Evolutionary conservation across 2,329 filamentous ascomycete species (phyloP), one percentile per base, ranked within the genome.

Genomic region (Xylaria digitata): DNA sequence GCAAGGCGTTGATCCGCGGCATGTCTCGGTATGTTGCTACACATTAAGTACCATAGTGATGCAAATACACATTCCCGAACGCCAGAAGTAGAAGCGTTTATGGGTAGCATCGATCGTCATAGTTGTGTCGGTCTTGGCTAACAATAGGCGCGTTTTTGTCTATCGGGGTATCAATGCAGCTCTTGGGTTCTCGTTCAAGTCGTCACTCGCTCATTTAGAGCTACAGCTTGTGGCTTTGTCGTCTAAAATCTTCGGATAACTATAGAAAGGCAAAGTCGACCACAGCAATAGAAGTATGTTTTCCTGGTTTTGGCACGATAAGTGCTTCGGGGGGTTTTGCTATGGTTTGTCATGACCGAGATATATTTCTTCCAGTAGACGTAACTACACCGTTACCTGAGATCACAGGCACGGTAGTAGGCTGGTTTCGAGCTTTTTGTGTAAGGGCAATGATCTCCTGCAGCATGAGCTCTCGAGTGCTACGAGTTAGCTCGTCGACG

Each of bases 381-480:
- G 71, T 77, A 32, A 75, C 67, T 13, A 78, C 76, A 6, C 79
- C 76, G 66, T 77, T 70, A 21, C 59, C 70, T 43, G 61, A 70
- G 19, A 64, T 67, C 6, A 72, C 63, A 48, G 75, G 73, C 26
- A 77, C 61, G 2, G 73, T 70, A n/a, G 77, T 69, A 32, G 79
- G 76, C 13, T 71, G 69, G 17, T 85, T 84, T 52, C 82, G 82
- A 23, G 80, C 83, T 75, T 84, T 83, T 54, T 82, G 82, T 9
- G 87, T 86, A 23, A 90, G 79, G 37, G 76, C 74, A 19, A 87
- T 70, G 48, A 90, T 81, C 75, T 90, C 90, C 71, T 86, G 84
- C 69, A 94, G 85, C 93, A 97, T 97, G 58, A 89, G 79, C 21
- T 93, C 90, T 63, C 90, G 86, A 2, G 90, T 92, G 61, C 85